Evolutionary conservation across 176 grass and related monocot genomes (phyloP), one percentile per base, ranked within the genome.

Genomic region (Aegilops sharonensis): DNA sequence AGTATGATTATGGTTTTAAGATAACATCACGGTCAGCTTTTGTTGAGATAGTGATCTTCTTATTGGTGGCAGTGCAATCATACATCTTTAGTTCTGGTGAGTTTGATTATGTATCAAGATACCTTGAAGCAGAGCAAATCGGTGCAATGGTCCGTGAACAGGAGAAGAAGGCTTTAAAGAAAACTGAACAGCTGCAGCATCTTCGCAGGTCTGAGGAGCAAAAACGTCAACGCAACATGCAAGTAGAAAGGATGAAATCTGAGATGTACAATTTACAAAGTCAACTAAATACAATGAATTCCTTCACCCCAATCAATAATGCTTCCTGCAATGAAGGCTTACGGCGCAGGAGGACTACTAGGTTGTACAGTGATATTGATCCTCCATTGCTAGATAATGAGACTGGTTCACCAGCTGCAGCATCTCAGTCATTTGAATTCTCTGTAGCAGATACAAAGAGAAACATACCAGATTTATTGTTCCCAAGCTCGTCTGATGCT

Each of bases 181-280:
- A 95, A 94, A 95, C 90, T 27, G 91, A 92, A 87, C 90, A 94
- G 72, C 91, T 98, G 68, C 93, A 95, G 78, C 84, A 94, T 85
- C 94, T 94, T 63, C 90, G 93, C 40, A 80, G 91, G 91, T 89
- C 93, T n/a, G 93, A 95, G 89, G 95, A 98, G 84, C 92, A 89
- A 85, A 95, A 95, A 75, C 45, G 88, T n/a, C 89, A 89, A 39
- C 86, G 93, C 20, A 98, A 98, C 66, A 89, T 91, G 72, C 95
- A 98, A 90, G 95, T 98, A 29, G 95, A 98, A 67, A 98, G 91
- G 81, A 98, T 98, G 89, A 98, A 98, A 81, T 94, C 95, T 57
- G 95, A 98, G 90, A 94, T 98, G 93, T 77, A 95, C 70, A 94
- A 92, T 98, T 92, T 98, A 79, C 91, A 98, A 91, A 91, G 86